phyloP scores from a whole-genome alignment of 1,284 basidiomycete species.

The Caloboletus inedulis region DNA sequence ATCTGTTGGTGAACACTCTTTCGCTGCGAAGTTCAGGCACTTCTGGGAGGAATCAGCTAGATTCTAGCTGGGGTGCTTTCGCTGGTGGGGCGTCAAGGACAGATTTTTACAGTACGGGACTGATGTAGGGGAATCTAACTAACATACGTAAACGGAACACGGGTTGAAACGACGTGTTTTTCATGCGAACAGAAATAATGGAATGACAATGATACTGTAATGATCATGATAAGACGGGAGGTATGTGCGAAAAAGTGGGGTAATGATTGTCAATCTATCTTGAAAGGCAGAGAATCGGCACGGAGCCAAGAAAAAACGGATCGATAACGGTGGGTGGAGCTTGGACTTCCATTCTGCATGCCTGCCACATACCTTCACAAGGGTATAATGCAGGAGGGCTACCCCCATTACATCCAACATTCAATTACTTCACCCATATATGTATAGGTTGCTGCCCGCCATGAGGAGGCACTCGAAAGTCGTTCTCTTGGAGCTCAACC shows the following conservation, averaged over 20 bases:
- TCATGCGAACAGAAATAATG: not conserved
- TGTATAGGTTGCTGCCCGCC: not conserved
- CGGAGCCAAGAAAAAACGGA: not conserved
- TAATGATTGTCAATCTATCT: not conserved
- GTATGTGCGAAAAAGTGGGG: not conserved
- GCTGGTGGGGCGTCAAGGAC: not conserved
- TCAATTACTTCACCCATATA: not conserved
- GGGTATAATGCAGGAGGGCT: not conserved
- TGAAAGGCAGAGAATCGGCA: not conserved
- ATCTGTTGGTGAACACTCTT: not conserved
- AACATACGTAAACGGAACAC: not conserved
- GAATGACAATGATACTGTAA: not conserved
- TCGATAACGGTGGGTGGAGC: not conserved
- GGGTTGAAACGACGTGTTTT: not conserved
- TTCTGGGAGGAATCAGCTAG: not conserved
- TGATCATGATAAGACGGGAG: constrained; percentile 1
- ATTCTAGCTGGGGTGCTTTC: not conserved
- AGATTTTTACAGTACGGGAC: not conserved
- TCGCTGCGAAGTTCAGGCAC: not conserved
- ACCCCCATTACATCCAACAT: not conserved
- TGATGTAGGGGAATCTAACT: not conserved
- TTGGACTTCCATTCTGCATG: constrained; percentile 2
- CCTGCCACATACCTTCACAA: not conserved
- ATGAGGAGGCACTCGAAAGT: not conserved
- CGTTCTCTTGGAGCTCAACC: not conserved